Conservation (phyloP, 169 alveolate species). For the Babesia divergens region DNA sequence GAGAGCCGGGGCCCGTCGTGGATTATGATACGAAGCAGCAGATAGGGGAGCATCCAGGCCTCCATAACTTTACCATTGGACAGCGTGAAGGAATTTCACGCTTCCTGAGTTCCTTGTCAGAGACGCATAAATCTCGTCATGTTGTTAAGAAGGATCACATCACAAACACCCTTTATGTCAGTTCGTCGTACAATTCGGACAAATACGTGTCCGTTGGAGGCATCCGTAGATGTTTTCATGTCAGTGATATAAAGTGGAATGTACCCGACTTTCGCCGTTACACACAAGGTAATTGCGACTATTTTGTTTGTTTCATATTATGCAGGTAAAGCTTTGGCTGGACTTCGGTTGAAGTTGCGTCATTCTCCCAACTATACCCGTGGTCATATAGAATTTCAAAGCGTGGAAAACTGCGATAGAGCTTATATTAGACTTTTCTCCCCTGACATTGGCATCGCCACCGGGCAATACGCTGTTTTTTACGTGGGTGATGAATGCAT, state of each 20-base stretch:
- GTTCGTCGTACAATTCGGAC: slow-evolving; percentile 19
- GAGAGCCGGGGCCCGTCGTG: slow-evolving; percentile 66
- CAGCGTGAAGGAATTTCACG: slow-evolving; percentile 70
- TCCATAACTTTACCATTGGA: slow-evolving; percentile 71
- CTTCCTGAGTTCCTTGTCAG: slow-evolving; percentile 24
- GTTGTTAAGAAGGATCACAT: slow-evolving; percentile 54
- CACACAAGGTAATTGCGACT: not conserved
- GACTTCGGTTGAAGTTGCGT: slow-evolving; percentile 15
- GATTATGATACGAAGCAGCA: slow-evolving; percentile 50
- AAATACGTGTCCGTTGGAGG: slow-evolving; percentile 4
- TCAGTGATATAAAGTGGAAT: slow-evolving; percentile 40
- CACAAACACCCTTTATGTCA: slow-evolving; percentile 54
- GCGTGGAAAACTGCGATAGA: not conserved
- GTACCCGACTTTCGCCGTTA: slow-evolving; percentile 32
- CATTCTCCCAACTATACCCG: slow-evolving; percentile 33
- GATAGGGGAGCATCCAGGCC: slow-evolving; percentile 72
- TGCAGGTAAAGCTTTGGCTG: not conserved
- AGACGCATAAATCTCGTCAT: slow-evolving; percentile 15
- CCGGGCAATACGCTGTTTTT: slow-evolving; percentile 75
- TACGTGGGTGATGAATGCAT: slow-evolving; percentile 66
- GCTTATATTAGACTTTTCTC: slow-evolving; percentile 33
- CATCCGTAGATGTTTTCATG: slow-evolving; percentile 25
- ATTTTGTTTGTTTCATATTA: not conserved
- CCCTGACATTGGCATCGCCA: slow-evolving; percentile 76
- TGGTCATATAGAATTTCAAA: slow-evolving; percentile 5